These are phyloP conservation scores for Moesziomyces globuligerus DNA, from an alignment of 1,284 basidiomycete genomes.

Conservation along the genomic window DNA sequence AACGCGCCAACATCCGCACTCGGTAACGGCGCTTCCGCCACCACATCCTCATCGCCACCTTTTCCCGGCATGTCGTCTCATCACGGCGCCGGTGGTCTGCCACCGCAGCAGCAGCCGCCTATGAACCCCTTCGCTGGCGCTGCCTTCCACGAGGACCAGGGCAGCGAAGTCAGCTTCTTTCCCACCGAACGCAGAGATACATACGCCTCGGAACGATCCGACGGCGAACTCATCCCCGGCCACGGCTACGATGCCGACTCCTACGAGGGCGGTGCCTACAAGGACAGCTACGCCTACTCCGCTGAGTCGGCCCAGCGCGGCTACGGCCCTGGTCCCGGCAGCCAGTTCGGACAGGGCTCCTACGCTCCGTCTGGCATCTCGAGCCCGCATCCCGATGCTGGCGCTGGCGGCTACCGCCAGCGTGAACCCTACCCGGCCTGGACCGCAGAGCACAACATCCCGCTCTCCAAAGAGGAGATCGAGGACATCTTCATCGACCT, in stretches of 20 bases:
- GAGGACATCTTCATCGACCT: conserved; percentile 98
- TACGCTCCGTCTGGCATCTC: conserved; percentile 62
- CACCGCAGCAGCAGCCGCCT: conserved; percentile 43
- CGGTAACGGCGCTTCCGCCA: conserved; percentile 2
- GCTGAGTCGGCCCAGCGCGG: conserved; percentile 51
- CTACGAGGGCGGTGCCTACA: conserved; percentile 57
- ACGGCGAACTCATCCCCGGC: conserved; percentile 57
- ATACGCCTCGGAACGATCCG: conserved; percentile 59
- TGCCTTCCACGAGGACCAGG: conserved; percentile 54
- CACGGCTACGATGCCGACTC: conserved; percentile 61
- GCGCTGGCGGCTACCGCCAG: conserved; percentile 58
- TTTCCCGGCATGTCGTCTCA: conserved; percentile 42
- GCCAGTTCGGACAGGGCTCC: conserved; percentile 43
- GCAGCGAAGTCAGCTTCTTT: conserved; percentile 55
- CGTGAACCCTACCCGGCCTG: conserved; percentile 89
- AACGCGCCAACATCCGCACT: neutral
- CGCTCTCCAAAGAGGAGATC: conserved; percentile 97
- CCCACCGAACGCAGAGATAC: conserved; percentile 60
- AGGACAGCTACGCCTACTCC: conserved; percentile 53
- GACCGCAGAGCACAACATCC: conserved; percentile 89
- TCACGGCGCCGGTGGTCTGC: conserved; percentile 39
- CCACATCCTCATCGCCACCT: conserved; percentile 1
- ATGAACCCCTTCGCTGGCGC: conserved; percentile 56
- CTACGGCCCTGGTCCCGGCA: conserved; percentile 51
- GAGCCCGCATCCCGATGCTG: conserved; percentile 49